Conservation (phyloP, 768 basidiomycete genomes). For the Gelatoporia subvermispora region DNA sequence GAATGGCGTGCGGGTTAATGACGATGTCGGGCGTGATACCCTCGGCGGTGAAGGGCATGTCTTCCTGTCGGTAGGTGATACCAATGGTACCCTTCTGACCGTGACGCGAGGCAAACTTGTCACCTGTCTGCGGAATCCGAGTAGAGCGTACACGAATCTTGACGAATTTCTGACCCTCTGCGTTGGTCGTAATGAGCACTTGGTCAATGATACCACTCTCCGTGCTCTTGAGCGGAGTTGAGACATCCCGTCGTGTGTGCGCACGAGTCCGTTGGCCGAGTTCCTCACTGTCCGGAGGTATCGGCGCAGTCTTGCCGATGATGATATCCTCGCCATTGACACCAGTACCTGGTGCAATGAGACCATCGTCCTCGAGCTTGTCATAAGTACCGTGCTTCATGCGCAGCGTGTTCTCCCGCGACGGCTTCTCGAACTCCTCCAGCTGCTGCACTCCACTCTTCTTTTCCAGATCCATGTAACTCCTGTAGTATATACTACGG, state of each 20-base stretch:
- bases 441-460: slow-evolving; percentile 86
- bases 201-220: slow-evolving; percentile 98
- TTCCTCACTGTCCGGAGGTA: slow-evolving; percentile 95
- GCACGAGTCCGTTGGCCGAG: slow-evolving; percentile 92
- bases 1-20: slow-evolving; percentile 99
- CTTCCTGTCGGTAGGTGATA: slow-evolving; percentile 98
- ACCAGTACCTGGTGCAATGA: slow-evolving; percentile 93
- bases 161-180: slow-evolving; percentile 95
- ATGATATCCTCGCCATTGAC: slow-evolving; percentile 98
- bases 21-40: slow-evolving; percentile 96
- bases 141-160: slow-evolving; percentile 96
- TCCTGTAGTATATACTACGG: slow-evolving; percentile 97
- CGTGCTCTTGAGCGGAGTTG: slow-evolving; percentile 95
- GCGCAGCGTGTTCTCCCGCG: slow-evolving; percentile 85
- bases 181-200: slow-evolving; percentile 93
- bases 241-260: slow-evolving; percentile 93
- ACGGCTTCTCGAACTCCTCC: slow-evolving; percentile 97
- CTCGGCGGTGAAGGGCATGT: slow-evolving; percentile 98
- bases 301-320: slow-evolving; percentile 97
- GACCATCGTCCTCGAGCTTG: slow-evolving; percentile 93
- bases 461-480: slow-evolving; percentile 98
- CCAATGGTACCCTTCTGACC: slow-evolving; percentile 99
- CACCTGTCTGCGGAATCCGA: slow-evolving; percentile 95
- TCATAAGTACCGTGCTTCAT: slow-evolving; percentile 99
- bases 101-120: slow-evolving; percentile 99